Base-by-base conservation (phyloP, 1,284 basidiomycete genomes). In the Sanghuangporus sanghuang region DNA sequence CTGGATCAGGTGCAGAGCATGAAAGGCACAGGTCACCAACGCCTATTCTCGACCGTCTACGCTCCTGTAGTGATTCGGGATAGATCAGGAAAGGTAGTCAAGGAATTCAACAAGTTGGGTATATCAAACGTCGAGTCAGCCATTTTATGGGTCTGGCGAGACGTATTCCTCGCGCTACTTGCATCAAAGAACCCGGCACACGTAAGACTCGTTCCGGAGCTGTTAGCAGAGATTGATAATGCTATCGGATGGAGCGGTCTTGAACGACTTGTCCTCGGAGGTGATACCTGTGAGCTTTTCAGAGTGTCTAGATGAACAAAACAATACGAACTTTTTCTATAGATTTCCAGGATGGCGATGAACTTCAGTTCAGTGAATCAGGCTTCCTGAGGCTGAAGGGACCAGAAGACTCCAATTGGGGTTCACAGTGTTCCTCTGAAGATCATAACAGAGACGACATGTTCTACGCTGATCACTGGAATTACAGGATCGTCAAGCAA, bases 91-190 rank as follows among this genome's bases (percentile, higher is more conserved):
- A 79, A 78, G 49, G 52, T 74, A 16, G 69, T 86, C 67, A 85
- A 82, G 66, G 73, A 75, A 0, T 86, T 86, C 66, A 69, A 72
- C 16, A 69, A 86, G n/a, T 73, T 72, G 5, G 85, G 85, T 11
- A 78, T 78, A 0, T 75, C 78, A 27, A 77, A 77, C 49, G 73
- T 87, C 39, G 77, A 82, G 46, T 72, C 71, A n/a, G 76, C 81
- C 38, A 66, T 84, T 2, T 70, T 85, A 21, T 89, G 86, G 84
- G 80, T 88, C 54, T 89, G 86, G 86, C 79, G 87, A 5, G 86
- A 88, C 63, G 75, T 87, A 23, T 81, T 87, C 67, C 69, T 88
- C 7, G 80, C 78, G 38, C 72, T 87, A 69, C 76, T 83, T 7
- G 77, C 79, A 0, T 72, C 72, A 0, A 69, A 72, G 48, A 70